Percentiles rank a stretch among this genome's conserved stretches.
phyloP scores from a whole-genome alignment of 2,329 filamentous ascomycete species.

The Xylariaceae sp. region DNA sequence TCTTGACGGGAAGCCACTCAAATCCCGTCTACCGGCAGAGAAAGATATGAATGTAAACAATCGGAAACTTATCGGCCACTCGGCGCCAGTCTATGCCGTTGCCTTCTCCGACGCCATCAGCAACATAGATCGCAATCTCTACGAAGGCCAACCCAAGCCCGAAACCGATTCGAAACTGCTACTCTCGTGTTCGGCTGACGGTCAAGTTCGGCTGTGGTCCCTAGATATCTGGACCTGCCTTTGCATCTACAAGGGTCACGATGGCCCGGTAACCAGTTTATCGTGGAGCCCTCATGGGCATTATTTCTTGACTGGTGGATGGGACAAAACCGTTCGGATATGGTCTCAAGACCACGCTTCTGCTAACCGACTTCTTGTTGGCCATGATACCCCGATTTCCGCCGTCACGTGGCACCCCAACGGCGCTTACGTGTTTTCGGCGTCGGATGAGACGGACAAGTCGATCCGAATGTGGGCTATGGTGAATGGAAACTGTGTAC shows the following conservation, averaged over 20 bases:
- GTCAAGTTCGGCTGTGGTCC: conserved; percentile 86
- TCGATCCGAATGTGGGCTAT: conserved; percentile 97
- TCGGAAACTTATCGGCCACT: conserved; percentile 79
- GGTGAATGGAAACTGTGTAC: conserved; percentile 77
- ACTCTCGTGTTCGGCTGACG: conserved; percentile 81
- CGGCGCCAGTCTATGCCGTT: conserved; percentile 81
- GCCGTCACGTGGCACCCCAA: conserved; percentile 93
- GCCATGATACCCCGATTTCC: conserved; percentile 91
- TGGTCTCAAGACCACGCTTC: conserved; percentile 94
- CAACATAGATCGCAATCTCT: conserved; percentile 43
- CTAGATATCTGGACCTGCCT: conserved; percentile 87
- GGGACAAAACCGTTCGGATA: conserved; percentile 83
- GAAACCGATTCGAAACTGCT: conserved; percentile 65
- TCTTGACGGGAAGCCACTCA: conserved; percentile 75
- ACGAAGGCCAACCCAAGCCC: conserved; percentile 41
- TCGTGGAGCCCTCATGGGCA: conserved; percentile 90
- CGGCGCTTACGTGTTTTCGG: conserved; percentile 87
- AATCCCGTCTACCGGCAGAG: conserved; percentile 55
- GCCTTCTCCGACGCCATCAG: conserved; percentile 75
- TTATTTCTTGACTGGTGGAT: conserved; percentile 84
- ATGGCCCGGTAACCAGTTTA: conserved; percentile 81
- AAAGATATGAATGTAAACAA: conserved; percentile 56
- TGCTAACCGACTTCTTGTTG: conserved; percentile 79
- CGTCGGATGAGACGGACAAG: conserved; percentile 76
- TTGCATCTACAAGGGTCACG: conserved; percentile 89